These are phyloP conservation scores for Fusarium oxysporum DNA, from an alignment of 2,329 filamentous ascomycete genomes.

Conservation along the genomic window DNA sequence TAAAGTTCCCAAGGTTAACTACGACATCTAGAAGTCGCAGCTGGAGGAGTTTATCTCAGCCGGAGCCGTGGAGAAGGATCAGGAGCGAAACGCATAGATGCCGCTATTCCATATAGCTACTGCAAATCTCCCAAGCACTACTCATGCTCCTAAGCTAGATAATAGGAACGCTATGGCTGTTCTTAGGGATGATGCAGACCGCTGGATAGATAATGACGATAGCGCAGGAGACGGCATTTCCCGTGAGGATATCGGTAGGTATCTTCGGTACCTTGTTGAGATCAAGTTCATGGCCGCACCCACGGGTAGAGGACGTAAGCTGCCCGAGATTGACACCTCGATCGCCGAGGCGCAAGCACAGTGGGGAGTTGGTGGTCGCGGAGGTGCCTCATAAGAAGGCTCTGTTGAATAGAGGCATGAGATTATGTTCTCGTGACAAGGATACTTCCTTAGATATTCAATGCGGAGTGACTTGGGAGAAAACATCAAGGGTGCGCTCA, in stretches of 20 bases:
- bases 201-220: slow-evolving; percentile 3
- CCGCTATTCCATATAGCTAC: slow-evolving; percentile 4
- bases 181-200: not conserved
- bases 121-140: not conserved
- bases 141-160: slow-evolving; percentile 3
- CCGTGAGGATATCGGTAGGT: not conserved
- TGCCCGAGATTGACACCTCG: not conserved
- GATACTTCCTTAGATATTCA: not conserved
- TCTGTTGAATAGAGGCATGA: not conserved
- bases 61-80: not conserved
- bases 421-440: not conserved
- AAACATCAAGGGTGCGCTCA: not conserved
- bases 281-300: not conserved
- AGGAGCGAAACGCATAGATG: slow-evolving; percentile 1
- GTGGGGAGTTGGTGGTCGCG: not conserved
- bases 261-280: not conserved
- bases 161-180: not conserved
- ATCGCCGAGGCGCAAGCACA: not conserved
- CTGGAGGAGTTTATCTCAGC: not conserved
- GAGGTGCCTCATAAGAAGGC: not conserved
- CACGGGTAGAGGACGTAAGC: not conserved
- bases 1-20: not conserved
- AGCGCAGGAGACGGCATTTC: slow-evolving; percentile 3
- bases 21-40: slow-evolving; percentile 1
- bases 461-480: not conserved